Evolutionary conservation across 202 grass and related monocot genomes (phyloP), one percentile per base, ranked within the genome.

Genomic region (Dendrocalamus latiflorus): DNA sequence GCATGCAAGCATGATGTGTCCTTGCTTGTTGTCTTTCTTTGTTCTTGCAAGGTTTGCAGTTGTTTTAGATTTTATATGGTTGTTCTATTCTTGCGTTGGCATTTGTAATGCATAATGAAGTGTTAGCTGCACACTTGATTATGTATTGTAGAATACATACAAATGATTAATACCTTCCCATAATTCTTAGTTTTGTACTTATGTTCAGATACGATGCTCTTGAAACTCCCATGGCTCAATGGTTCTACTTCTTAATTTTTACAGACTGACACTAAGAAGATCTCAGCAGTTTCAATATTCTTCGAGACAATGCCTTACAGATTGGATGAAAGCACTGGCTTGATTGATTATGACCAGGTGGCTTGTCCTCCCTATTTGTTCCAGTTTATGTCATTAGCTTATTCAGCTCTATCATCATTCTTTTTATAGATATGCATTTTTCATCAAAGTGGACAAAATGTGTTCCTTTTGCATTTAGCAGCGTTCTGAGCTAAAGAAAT

Each of bases 211-310:
- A 44, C n/a, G 28, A 64, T 62, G 9, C 16, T 88, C 39, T 77
- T 17, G 51, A 56, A 78, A 76, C 54, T 74, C 51, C 41, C 55
- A 69, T 80, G 55, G 26, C 80, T 90, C 28, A 87, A 75, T 85
- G 22, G 24, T 83, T 70, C 65, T 48, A 72, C 79, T 70, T 83
- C 72, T 64, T 81, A 28, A 49, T 77, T 67, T 86, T 86, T 89
- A 58, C 91, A 99, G 96, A 99, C 96, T 84, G 96, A 99, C 84
- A 99, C 96, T 68, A 99, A 99, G 91, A 99, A 99, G 88, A 99
- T 99, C 37, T 99, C 96, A 20, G 96, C 93, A 68, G 92, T 93
- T 69, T 99, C 96, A 3, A 99, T 99, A 78, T 99, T 99, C 83
- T 99, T 99, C 63, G 96, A 99, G 86, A 99, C 96, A 84, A 99